Evolutionary conservation across 2,329 filamentous ascomycete genomes (phyloP), one percentile per base, ranked within the genome.

Genomic region (Penicillium sp.): DNA sequence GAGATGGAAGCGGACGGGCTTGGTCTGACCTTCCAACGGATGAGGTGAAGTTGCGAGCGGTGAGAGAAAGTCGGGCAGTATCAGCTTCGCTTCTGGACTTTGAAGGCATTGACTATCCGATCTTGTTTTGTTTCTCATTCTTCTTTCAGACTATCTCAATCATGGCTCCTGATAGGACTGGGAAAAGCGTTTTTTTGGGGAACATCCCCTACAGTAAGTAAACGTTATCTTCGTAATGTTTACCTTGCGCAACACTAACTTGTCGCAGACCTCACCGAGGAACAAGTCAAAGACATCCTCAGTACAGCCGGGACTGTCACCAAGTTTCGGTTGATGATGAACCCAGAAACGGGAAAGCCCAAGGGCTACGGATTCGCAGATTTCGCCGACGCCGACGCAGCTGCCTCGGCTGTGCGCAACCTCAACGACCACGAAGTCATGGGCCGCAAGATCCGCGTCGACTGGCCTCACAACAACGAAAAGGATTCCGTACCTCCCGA

Each of bases 321-420:
- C 55, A 93, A 90, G 71, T 97, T 97, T 73, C 86, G 93, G 49
- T 83, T 97, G 46, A 93, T 97, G 61, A 95, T 96, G 75, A 95
- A 97, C 77, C 89, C 92, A 49, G 93, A 97, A 69, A 97, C 92
- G 2, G 92, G 93, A 40, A 87, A 91, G 53, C 92, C 94, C 1
- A 97, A 97, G 75, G 94, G 94, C 16, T 99, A 96, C 72, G 94
- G 94, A 34, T 99, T 97, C 67, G 90, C 92, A 68, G 93, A 97
- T 72, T 99, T 96, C 70, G 89, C 91, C 52, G 94, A 97, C 70
- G 87, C 90, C 56, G 93, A 96, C 84, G 82, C 92, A 24, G 94
- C 94, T 31, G 91, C 93, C 36, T 96, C 92, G 2, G 94, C 94
- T 2, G 93, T 97, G 45, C 88, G 93, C 64, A 97, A 99, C 71